Percentiles rank a stretch among this genome's conserved stretches.
These are phyloP conservation scores for Arthrobotrys sphaeroides DNA, from an alignment of 2,329 filamentous ascomycete genomes.

Conservation along the genomic window DNA sequence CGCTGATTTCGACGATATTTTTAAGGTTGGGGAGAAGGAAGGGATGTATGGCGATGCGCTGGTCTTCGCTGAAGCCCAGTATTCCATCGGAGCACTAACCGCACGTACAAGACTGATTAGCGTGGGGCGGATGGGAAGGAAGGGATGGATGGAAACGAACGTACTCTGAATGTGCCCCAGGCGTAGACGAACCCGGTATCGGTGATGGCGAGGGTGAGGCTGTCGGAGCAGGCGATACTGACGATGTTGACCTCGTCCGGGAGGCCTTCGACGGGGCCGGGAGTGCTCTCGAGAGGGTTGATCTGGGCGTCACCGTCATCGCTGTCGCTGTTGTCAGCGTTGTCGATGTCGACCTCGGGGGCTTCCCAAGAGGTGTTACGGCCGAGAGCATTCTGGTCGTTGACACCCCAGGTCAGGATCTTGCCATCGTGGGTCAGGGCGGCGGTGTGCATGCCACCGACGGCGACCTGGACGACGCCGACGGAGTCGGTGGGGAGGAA, in stretches of 20 bases:
- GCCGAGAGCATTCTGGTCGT: slow-evolving; percentile 83
- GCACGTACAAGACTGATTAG: no score
- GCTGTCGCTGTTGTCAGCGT: slow-evolving; percentile 65
- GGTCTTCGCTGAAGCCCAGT: slow-evolving; percentile 70
- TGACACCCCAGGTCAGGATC: slow-evolving; percentile 87
- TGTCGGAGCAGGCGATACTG: slow-evolving; percentile 77
- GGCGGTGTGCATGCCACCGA: slow-evolving; percentile 83
- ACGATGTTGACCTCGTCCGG: slow-evolving; percentile 71
- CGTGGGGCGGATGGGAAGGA: no score
- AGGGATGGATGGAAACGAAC: no score
- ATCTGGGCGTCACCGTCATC: slow-evolving; percentile 65
- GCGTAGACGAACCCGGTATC: slow-evolving; percentile 79
- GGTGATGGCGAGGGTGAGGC: slow-evolving; percentile 78
- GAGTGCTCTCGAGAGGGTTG: slow-evolving; percentile 77
- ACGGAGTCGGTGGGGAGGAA: slow-evolving; percentile 68
- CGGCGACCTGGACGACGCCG: slow-evolving; percentile 77
- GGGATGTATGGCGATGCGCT: slow-evolving; percentile 67
- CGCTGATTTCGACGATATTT: slow-evolving; percentile 70
- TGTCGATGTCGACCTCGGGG: slow-evolving; percentile 69
- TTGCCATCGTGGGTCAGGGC: slow-evolving; percentile 81
- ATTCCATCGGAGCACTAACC: slow-evolving; percentile 72
- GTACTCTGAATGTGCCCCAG: slow-evolving; percentile 81
- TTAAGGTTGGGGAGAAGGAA: slow-evolving; percentile 70
- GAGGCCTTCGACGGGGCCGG: slow-evolving; percentile 70
- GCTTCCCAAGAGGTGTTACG: slow-evolving; percentile 76